Evolutionary conservation across 2,329 filamentous ascomycete genomes (phyloP), one percentile per base, ranked within the genome.

Genomic region (Alternaria arbusti): DNA sequence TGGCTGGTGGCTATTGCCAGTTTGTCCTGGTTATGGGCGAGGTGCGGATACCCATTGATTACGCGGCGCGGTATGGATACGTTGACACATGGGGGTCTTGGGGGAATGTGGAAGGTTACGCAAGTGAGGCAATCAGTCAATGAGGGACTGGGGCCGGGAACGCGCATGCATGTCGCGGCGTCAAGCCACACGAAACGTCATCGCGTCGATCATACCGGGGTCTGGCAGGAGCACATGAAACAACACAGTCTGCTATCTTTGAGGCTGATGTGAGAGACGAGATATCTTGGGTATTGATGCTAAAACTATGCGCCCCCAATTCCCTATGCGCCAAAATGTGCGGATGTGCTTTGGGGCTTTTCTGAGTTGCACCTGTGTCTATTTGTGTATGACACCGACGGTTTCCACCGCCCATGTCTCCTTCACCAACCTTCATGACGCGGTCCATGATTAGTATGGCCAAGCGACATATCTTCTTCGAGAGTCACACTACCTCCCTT

Each of bases 41-140:
- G 28, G 61, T 68, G 66, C 58, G 64, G 68, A 66, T 66, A 66
- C 70, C 74, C 74, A 76, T 75, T 51, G 65, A 74, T 54, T 70
- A 56, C 44, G 64, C 50, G 59, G 65, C 57, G 65, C 61, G 59
- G 63, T 60, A 26, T 49, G 51, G 57, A 63, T 50, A 61, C 46
- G 55, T 63, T 62, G 43, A 60, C 40, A 60, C 68, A 63, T 62
- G 8, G 25, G 20, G 26, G 49, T 45, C 26, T 26, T 36, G 54
- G 47, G 54, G 46, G 54, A 8, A 49, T 32, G 47, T 40, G 40
- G 20, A 57, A 45, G 52, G 50, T 56, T 45, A 45, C 46, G 54
- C 57, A 62, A 47, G 55, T 59, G 63, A 62, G 59, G 61, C 57
- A 64, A 52, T 59, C 61, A 62, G 59, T 59, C 57, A 64, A 43